phyloP scores from a whole-genome alignment of 2,329 filamentous ascomycete genomes.

The Fusarium odoratissimum region DNA sequence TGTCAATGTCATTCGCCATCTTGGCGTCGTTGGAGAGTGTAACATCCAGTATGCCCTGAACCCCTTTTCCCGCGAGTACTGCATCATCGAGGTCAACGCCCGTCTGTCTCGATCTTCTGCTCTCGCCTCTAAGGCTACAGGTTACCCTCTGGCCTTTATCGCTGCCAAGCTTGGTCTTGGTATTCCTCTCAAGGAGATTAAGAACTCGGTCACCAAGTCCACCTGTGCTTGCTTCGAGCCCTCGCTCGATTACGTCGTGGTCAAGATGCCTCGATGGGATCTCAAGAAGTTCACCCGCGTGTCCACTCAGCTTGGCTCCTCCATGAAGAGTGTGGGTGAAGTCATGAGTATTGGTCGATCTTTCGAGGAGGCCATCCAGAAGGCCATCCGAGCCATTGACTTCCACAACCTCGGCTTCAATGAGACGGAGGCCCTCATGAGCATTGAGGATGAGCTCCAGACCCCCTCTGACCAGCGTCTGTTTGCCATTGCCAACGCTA shows the following conservation, averaged over 20 bases:
- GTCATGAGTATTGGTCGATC: conserved; percentile 98
- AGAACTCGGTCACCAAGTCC: conserved; percentile 93
- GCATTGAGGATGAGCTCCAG: conserved; percentile 94
- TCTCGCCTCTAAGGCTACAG: conserved; percentile 95
- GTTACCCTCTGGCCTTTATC: conserved; percentile 95
- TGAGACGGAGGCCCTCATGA: conserved; percentile 91
- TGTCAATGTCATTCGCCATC: conserved; percentile 95
- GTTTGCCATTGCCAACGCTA: conserved; percentile 97
- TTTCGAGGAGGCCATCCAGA: conserved; percentile 98
- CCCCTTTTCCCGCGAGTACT: conserved; percentile 94
- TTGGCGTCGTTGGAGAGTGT: conserved; percentile 97
- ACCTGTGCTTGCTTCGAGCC: conserved; percentile 99
- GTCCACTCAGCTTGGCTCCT: conserved; percentile 93
- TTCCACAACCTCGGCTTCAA: conserved; percentile 96
- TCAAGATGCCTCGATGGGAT: conserved; percentile 99
- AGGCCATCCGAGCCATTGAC: conserved; percentile 95
- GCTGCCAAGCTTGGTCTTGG: conserved; percentile 95
- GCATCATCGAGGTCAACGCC: conserved; percentile 99
- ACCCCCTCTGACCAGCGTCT: conserved; percentile 97
- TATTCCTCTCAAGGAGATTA: conserved; percentile 95
- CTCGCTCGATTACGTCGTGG: conserved; percentile 96
- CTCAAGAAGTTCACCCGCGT: conserved; percentile 98
- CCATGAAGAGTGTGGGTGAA: conserved; percentile 99
- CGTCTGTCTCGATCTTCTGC: conserved; percentile 95
- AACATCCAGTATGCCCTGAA: conserved; percentile 99